Evolutionary conservation across 345 rosid species (phyloP).

Genomic region (Rhizophora apiculata): DNA sequence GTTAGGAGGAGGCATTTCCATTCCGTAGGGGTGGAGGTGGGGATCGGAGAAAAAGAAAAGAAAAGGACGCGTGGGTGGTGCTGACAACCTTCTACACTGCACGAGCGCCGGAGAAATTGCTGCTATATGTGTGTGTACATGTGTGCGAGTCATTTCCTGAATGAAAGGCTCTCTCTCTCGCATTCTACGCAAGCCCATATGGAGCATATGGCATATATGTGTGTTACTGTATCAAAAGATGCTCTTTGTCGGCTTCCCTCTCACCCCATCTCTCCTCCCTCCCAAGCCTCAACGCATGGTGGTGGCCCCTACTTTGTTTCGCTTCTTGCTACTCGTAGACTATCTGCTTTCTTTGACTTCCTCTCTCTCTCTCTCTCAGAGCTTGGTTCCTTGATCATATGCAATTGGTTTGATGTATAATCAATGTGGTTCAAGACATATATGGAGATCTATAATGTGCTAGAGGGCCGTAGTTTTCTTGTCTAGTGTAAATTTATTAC

Average conservation of each 20-base stretch:
- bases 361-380: too few species aligned
- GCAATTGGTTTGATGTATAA: too few species aligned
- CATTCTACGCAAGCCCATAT: conserved; percentile 29
- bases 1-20: neutral
- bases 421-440: too few species aligned
- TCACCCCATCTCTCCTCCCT: neutral
- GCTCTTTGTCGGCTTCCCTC: conserved; percentile 34
- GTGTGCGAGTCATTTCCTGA: neutral
- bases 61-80: conserved; percentile 55
- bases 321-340: neutral
- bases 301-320: neutral
- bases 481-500: too few species aligned
- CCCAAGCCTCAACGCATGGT: neutral
- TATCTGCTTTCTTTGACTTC: neutral
- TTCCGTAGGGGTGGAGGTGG: neutral
- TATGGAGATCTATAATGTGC: too few species aligned
- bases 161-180: neutral
- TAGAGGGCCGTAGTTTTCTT: too few species aligned
- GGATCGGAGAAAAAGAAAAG: neutral
- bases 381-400: too few species aligned
- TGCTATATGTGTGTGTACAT: neutral
- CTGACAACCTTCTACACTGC: conserved; percentile 47
- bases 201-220: too few species aligned
- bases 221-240: conserved; percentile 43
- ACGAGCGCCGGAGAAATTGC: conserved; percentile 23